These are phyloP conservation scores for Solanum hybrid DNA, from an alignment of 305 asterid species.

Conservation along the genomic window DNA sequence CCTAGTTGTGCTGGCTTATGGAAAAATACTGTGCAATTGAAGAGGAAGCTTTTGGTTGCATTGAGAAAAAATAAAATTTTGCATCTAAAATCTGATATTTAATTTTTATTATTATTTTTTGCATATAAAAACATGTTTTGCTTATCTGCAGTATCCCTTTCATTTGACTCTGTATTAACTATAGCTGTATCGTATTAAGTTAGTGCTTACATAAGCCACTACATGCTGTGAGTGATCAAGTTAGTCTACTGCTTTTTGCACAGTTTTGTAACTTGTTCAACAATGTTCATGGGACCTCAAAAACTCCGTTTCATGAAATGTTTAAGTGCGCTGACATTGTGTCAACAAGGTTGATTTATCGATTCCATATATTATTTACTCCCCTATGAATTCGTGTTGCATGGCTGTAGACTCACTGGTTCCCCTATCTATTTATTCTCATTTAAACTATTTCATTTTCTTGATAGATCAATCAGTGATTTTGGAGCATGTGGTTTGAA, in stretches of 20 bases:
- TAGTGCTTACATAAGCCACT: not conserved
- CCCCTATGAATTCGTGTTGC: not conserved
- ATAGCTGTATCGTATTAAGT: not conserved
- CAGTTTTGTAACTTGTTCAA: not conserved
- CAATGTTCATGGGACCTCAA: not conserved
- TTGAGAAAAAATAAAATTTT: not conserved
- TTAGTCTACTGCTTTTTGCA: not conserved
- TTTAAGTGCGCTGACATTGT: not conserved
- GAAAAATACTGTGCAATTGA: slow-evolving; percentile 1
- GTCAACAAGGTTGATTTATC: not conserved
- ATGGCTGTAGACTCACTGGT: not conserved
- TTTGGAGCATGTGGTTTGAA: not conserved
- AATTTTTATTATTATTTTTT: not conserved
- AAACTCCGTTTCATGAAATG: not conserved
- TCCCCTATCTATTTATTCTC: not conserved
- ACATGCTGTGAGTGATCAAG: not conserved
- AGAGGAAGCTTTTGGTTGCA: not conserved
- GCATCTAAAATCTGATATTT: not conserved
- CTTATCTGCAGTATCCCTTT: not conserved
- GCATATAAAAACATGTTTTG: not conserved
- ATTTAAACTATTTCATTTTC: not conserved
- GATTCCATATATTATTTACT: not conserved
- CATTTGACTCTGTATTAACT: not conserved
- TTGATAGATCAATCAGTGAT: not conserved
- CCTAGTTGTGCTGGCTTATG: slow-evolving; percentile 6